Conservation (phyloP, 1,139 yeast genomes). For the Magnusiomyces paraingens region DNA sequence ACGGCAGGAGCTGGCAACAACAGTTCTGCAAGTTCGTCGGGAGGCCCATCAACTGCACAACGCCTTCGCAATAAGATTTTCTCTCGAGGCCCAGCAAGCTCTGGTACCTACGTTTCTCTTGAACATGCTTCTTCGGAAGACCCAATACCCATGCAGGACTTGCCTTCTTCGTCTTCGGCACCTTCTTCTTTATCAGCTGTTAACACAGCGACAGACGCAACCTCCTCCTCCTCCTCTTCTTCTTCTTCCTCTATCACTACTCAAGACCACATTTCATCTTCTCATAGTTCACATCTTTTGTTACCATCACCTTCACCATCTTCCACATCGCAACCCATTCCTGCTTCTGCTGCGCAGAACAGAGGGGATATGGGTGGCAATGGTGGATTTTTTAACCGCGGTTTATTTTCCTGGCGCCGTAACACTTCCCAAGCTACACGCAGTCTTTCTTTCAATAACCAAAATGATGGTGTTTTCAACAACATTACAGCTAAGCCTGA, state of each 20-base stretch:
- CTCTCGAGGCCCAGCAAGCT: slow-evolving; percentile 1
- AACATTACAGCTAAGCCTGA: slow-evolving; percentile 74
- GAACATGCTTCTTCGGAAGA: slow-evolving; percentile 5
- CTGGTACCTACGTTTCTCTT: slow-evolving; percentile 14
- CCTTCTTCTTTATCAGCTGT: neutral
- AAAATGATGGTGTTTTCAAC: slow-evolving; percentile 84
- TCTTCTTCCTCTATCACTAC: neutral
- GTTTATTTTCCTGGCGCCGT: slow-evolving; percentile 11
- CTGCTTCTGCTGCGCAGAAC: slow-evolving; percentile 7
- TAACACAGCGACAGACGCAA: neutral
- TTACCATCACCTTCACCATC: slow-evolving; percentile 13
- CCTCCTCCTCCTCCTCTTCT: neutral
- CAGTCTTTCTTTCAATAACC: slow-evolving; percentile 37
- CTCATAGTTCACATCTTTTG: slow-evolving; percentile 4
- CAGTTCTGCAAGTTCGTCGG: neutral
- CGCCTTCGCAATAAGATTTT: slow-evolving; percentile 1
- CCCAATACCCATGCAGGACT: slow-evolving; percentile 3
- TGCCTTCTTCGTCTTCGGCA: neutral
- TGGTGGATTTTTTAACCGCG: slow-evolving; percentile 8
- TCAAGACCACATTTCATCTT: slow-evolving; percentile 1
- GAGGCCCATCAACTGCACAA: slow-evolving; percentile 7
- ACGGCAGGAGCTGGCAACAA: slow-evolving; percentile 11
- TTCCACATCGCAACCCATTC: slow-evolving; percentile 1
- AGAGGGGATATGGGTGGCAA: neutral
- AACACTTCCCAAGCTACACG: slow-evolving; percentile 9